phyloP scores from a whole-genome alignment of 2,329 filamentous ascomycete species.

The Phaeosphaeriaceae sp. region DNA sequence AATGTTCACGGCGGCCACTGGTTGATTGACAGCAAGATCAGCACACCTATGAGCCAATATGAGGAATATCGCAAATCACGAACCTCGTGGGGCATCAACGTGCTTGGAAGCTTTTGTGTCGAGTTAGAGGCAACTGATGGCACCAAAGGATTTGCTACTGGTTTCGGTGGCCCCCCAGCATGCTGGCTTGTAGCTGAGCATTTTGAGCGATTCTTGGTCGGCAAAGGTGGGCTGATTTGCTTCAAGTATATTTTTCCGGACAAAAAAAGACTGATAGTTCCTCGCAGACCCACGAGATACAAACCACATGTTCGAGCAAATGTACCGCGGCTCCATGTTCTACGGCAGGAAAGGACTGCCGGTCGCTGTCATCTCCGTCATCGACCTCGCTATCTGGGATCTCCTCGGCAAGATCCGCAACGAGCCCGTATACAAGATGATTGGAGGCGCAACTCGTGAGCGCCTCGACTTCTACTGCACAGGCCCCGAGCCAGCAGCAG shows the following conservation, averaged over 20 bases:
- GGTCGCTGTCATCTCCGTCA: conserved; percentile 90
- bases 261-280: not conserved
- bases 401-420: conserved; percentile 88
- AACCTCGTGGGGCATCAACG: conserved; percentile 95
- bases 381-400: conserved; percentile 93
- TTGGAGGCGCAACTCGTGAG: conserved; percentile 86
- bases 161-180: conserved; percentile 90
- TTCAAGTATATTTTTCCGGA: not conserved
- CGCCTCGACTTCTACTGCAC: conserved; percentile 94
- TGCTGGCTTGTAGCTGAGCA: conserved; percentile 95
- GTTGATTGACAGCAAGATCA: conserved; percentile 91
- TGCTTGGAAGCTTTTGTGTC: conserved; percentile 88
- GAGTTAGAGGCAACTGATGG: conserved; percentile 90
- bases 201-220: conserved; percentile 90
- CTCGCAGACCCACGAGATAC: conserved; percentile 82
- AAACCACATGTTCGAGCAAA: conserved; percentile 92
- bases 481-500: conserved; percentile 80
- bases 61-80: conserved; percentile 86
- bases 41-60: conserved; percentile 90
- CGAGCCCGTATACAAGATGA: conserved; percentile 93
- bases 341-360: conserved; percentile 93
- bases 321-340: conserved; percentile 96
- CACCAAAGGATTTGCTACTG: conserved; percentile 92
- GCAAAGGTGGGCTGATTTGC: conserved; percentile 62
- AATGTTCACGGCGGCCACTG: conserved; percentile 80